Evolutionary conservation across 352 stramenopile species (phyloP), one percentile per base, ranked within the genome.

Genomic region (Blastocystis sp.): DNA sequence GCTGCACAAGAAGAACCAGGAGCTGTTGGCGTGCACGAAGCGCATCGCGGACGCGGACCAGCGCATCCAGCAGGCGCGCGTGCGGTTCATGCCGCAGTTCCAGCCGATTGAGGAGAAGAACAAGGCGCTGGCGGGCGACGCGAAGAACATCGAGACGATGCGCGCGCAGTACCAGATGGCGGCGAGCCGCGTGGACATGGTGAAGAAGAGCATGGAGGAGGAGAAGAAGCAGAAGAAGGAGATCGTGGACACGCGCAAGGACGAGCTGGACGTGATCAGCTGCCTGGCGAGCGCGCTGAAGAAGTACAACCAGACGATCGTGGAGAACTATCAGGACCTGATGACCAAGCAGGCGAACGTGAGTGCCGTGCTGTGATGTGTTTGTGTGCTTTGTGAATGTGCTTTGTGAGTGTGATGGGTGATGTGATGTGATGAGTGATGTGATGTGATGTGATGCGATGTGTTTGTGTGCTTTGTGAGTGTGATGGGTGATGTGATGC

Each of bases 61-160:
- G 65, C 61, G 62, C 42, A 87, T 87, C 3, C 62, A 87, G 28
- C 62, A 87, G 77, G 77, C 71, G 28, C 62, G 77, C 11, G 40
- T 77, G 54, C 69, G 71, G 59, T 87, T 76, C 43, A 11, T 77
- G 77, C 77, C 77, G 34, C 62, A 87, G 42, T 87, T 87, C 65
- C 62, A 74, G 62, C 77, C 77, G 28, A 87, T 87, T n/a, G 77
- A 87, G 63, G 65, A 87, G 57, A 87, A 77, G 65, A 77, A 74
- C 34, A 87, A 87, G 77, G 77, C 62, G n/a, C 43, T 87, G n/a
- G 34, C 43, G 24, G 65, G 62, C 17, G 77, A 87, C 3, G 62
- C 52, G 28, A 74, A 87, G 42, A 28, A 3, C 7, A 87, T 87
- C n/a, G 77, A 87, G 43, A 77, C 62, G 57, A 74, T 87, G 77